Evolutionary conservation across 768 basidiomycete species (phyloP).

Genomic region (Zangia roseola): DNA sequence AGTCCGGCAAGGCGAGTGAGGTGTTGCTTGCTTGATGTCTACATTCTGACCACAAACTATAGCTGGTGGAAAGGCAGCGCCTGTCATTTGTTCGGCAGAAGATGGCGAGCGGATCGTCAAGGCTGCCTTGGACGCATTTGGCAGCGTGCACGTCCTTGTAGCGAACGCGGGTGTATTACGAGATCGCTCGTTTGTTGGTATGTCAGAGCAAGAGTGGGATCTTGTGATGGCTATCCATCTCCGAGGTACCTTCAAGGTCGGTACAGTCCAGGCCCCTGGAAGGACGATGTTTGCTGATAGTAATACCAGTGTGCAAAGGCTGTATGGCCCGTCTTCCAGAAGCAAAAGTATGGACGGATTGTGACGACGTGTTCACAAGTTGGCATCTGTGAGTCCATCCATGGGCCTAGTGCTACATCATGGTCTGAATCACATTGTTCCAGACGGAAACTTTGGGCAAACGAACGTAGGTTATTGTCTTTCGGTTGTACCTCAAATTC

Average conservation of each 20-base stretch:
- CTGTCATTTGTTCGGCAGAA: conserved; percentile 85
- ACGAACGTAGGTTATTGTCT: conserved; percentile 58
- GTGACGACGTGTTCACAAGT: conserved; percentile 92
- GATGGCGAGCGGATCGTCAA: conserved; percentile 91
- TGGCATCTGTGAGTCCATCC: conserved; percentile 74
- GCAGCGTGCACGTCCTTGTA: conserved; percentile 81
- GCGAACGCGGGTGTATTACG: conserved; percentile 94
- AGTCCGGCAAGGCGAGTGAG: conserved; percentile 65
- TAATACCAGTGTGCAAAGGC: conserved; percentile 79
- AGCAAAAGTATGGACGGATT: conserved; percentile 95
- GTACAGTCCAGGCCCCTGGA: conserved; percentile 1
- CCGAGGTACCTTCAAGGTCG: conserved; percentile 85
- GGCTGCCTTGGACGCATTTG: conserved; percentile 82
- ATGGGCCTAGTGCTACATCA: not conserved
- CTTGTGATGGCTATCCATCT: conserved; percentile 86
- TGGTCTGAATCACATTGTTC: not conserved
- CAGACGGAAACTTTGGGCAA: conserved; percentile 95
- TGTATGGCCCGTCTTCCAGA: conserved; percentile 94
- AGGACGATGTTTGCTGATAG: conserved; percentile 1
- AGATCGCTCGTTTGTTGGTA: conserved; percentile 87
- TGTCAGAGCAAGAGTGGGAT: conserved; percentile 95
- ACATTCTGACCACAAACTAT: not conserved
- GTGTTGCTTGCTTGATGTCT: not conserved
- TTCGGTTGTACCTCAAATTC: not conserved
- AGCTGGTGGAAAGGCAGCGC: conserved; percentile 88